A percentile compares a stretch with the other conserved stretches of the same genome.
Conservation (phyloP, 768 basidiomycete species). For the Amylocystis lapponica region DNA sequence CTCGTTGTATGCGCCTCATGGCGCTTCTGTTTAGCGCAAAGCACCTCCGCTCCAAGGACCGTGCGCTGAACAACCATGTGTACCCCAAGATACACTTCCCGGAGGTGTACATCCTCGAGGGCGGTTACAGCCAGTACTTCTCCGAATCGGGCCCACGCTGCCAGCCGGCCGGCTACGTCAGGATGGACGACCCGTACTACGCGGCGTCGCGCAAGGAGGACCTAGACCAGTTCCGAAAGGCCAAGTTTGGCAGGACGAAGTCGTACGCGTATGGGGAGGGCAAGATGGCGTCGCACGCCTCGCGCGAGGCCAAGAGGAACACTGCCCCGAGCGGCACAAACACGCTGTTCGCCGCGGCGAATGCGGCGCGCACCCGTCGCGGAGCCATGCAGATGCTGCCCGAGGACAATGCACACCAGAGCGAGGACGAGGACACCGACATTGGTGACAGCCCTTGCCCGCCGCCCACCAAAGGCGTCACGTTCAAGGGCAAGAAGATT, state of each 20-base stretch:
- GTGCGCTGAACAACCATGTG: conserved; percentile 77
- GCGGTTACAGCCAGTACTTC: conserved; percentile 91
- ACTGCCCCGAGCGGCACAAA: conserved; percentile 47
- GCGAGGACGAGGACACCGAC: conserved; percentile 73
- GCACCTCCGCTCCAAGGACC: conserved; percentile 86
- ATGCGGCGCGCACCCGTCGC: conserved; percentile 60
- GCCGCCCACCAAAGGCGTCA: conserved; percentile 55
- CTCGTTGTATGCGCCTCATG: not conserved
- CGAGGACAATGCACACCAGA: conserved; percentile 57
- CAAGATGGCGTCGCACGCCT: conserved; percentile 33
- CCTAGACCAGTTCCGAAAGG: conserved; percentile 86
- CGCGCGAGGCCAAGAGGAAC: conserved; percentile 52
- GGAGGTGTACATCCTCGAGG: conserved; percentile 94
- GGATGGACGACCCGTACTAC: conserved; percentile 92
- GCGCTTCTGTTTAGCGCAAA: conserved; percentile 62
- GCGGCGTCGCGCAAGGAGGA: conserved; percentile 77
- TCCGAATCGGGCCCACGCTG: conserved; percentile 64
- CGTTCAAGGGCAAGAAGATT: conserved; percentile 54
- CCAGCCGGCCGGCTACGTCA: conserved; percentile 77
- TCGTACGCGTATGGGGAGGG: conserved; percentile 91
- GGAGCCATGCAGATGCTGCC: conserved; percentile 51
- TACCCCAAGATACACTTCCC: conserved; percentile 96
- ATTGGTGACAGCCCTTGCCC: conserved; percentile 87
- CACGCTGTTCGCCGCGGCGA: conserved; percentile 63
- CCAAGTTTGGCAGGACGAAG: conserved; percentile 83